Percentiles rank a stretch among this genome's conserved stretches.
Conservation (phyloP, 257 asterid genomes). For the Anisodus tanguticus region DNA sequence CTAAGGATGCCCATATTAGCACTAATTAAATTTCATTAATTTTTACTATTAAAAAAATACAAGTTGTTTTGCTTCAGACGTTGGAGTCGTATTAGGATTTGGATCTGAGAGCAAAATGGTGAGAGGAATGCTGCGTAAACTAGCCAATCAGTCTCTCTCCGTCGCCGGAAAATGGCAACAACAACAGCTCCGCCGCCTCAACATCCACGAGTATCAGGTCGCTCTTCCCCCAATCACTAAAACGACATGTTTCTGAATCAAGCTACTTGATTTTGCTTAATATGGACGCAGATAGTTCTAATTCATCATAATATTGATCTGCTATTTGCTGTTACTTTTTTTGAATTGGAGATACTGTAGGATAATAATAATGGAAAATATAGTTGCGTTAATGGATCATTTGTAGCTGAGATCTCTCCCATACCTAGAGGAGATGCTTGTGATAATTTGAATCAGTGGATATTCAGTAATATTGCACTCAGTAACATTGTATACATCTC, state of each 20-base stretch:
- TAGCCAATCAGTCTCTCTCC: constrained; percentile 79
- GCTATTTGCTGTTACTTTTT: too few relatives aligned
- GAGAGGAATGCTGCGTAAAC: constrained; percentile 77
- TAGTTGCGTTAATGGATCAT: background rate
- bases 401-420: background rate
- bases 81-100: constrained; percentile 1
- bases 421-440: background rate
- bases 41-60: background rate
- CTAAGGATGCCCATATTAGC: too few relatives aligned
- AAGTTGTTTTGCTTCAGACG: background rate
- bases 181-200: constrained; percentile 99
- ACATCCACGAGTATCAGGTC: constrained; percentile 97
- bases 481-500: background rate
- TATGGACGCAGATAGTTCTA: background rate
- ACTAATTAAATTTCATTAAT: background rate
- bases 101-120: constrained; percentile 55
- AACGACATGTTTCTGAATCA: constrained; percentile 13
- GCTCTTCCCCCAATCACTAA: background rate
- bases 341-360: background rate
- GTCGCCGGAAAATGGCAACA: constrained; percentile 98
- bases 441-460: too few relatives aligned
- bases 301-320: background rate
- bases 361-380: background rate
- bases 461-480: background rate
- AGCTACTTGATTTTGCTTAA: background rate